Percentiles rank a stretch among this genome's conserved stretches.
These are phyloP conservation scores for Aegilops bicornis DNA, from an alignment of 176 grass and related monocot genomes.

Conservation along the genomic window DNA sequence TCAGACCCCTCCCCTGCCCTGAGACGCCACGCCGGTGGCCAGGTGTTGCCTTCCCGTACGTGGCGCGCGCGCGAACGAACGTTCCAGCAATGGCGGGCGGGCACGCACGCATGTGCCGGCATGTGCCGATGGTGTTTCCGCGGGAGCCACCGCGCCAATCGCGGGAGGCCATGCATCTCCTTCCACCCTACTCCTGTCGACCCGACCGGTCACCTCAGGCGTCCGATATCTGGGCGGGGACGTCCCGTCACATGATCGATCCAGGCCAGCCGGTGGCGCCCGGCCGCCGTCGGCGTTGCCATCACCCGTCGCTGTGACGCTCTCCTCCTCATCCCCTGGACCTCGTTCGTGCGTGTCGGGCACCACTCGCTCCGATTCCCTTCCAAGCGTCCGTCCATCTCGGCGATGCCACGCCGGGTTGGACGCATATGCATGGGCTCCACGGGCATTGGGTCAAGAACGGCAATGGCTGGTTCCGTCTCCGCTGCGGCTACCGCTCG, in stretches of 20 bases:
- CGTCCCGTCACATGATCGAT: neutral
- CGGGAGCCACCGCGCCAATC: neutral
- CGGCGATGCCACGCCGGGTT: too few species aligned
- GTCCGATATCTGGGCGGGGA: neutral
- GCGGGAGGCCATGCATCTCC: neutral
- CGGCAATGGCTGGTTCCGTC: neutral
- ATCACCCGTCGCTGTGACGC: neutral
- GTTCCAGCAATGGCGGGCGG: neutral
- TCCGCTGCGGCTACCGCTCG: neutral
- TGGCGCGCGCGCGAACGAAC: neutral
- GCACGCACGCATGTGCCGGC: neutral
- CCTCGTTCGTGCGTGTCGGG: neutral
- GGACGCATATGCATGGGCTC: too few species aligned
- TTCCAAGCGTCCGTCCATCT: neutral
- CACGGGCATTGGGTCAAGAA: too few species aligned
- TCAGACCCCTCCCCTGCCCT: neutral
- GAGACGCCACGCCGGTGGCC: neutral
- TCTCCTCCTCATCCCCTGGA: neutral
- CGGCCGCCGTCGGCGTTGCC: neutral
- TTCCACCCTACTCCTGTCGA: neutral
- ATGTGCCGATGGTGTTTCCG: neutral
- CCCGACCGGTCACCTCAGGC: neutral
- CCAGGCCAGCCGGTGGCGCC: neutral
- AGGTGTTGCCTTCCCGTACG: neutral
- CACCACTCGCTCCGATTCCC: slow-evolving; percentile 9